Percentiles rank a stretch among this genome's conserved stretches.
Conservation (phyloP, 345 rosid genomes). For the Mercurialis annua region DNA sequence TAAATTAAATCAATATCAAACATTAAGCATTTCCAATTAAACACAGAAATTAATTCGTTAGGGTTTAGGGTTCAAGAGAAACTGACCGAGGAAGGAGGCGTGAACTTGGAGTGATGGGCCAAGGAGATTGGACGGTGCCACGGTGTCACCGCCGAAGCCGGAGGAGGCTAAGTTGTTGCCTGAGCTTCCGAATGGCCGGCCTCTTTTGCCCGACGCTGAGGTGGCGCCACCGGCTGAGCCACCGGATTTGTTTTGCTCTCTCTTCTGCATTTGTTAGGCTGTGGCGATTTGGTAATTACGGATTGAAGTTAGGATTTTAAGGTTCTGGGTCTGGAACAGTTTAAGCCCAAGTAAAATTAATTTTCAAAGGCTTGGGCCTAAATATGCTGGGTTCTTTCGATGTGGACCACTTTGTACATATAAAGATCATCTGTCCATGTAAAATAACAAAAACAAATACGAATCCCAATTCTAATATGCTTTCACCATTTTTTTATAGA, state of each 20-base stretch:
- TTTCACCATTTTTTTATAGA: no score
- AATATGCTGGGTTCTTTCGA: no score
- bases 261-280: constrained; percentile 59
- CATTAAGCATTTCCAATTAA: not conserved
- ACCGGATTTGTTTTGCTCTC: constrained; percentile 71
- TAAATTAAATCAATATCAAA: not conserved
- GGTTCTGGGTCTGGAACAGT: not conserved
- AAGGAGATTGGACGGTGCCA: constrained; percentile 63
- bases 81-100: constrained; percentile 77
- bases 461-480: no score
- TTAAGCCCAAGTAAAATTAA: no score
- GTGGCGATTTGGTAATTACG: not conserved
- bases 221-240: constrained; percentile 61
- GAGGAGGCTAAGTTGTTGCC: constrained; percentile 41
- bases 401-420: no score
- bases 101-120: constrained; percentile 94
- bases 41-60: not conserved
- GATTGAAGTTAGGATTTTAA: not conserved
- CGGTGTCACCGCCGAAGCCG: constrained; percentile 46
- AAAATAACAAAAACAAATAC: no score
- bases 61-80: not conserved
- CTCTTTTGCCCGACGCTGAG: constrained; percentile 68
- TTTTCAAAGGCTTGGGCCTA: no score
- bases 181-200: constrained; percentile 88
- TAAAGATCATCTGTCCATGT: no score